These are phyloP conservation scores for Haplosporangium gracile DNA, from an alignment of 192 early-diverging fungal genomes.

Conservation along the genomic window DNA sequence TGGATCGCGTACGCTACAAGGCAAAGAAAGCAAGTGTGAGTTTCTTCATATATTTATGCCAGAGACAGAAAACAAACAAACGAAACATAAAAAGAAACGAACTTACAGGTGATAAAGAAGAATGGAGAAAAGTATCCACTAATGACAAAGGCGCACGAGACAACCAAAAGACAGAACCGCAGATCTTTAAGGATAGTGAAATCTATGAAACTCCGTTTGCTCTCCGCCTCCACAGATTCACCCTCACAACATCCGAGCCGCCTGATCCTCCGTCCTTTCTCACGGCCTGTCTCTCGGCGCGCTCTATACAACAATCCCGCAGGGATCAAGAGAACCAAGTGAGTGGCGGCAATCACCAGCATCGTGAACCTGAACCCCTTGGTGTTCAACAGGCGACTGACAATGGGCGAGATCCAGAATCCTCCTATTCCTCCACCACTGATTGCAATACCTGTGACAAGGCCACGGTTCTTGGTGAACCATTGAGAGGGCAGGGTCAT, in stretches of 20 bases:
- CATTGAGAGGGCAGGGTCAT: slow-evolving; percentile 73
- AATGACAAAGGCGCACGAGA: slow-evolving; percentile 48
- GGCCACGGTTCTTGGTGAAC: slow-evolving; percentile 68
- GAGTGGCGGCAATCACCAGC: slow-evolving; percentile 60
- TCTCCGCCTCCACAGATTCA: slow-evolving; percentile 21
- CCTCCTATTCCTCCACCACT: slow-evolving; percentile 64
- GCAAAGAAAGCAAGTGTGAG: background rate
- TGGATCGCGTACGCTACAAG: slow-evolving; percentile 57
- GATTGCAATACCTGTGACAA: slow-evolving; percentile 68
- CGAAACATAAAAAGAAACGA: background rate
- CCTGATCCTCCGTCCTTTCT: slow-evolving; percentile 23
- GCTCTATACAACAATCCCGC: slow-evolving; percentile 20
- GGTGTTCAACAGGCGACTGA: slow-evolving; percentile 32
- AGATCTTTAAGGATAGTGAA: slow-evolving; percentile 41
- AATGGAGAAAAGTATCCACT: slow-evolving; percentile 40
- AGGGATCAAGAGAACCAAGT: slow-evolving; percentile 56
- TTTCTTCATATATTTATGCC: background rate
- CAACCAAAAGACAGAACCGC: slow-evolving; percentile 34
- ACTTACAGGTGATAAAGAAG: slow-evolving; percentile 50
- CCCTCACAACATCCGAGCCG: slow-evolving; percentile 33
- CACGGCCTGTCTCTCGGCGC: slow-evolving; percentile 25
- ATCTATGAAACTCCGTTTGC: slow-evolving; percentile 31
- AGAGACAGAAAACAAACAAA: background rate
- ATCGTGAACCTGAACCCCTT: slow-evolving; percentile 64
- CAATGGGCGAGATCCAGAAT: slow-evolving; percentile 68